These are phyloP conservation scores for Amanita pseudoporphyria DNA, from an alignment of 768 basidiomycete genomes.

Conservation along the genomic window DNA sequence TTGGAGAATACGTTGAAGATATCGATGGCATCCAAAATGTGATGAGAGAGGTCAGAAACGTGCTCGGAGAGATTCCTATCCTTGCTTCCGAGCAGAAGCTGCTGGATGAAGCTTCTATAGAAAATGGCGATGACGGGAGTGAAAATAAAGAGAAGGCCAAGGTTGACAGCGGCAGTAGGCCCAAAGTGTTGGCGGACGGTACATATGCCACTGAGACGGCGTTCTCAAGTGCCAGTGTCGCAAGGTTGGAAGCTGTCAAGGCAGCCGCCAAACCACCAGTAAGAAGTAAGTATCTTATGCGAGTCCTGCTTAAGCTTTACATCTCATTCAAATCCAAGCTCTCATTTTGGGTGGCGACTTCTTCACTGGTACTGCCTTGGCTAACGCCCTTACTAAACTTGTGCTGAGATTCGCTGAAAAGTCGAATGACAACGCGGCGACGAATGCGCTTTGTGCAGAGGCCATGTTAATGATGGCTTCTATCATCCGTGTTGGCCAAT, in stretches of 20 bases:
- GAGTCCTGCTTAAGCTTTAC: neutral
- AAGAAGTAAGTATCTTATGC: slow-evolving; percentile 40
- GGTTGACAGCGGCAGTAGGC: slow-evolving; percentile 41
- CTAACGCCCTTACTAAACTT: slow-evolving; percentile 83
- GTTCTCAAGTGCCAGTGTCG: slow-evolving; percentile 54
- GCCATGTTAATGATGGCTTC: slow-evolving; percentile 99
- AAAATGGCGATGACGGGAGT: slow-evolving; percentile 20
- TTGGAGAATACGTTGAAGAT: slow-evolving; percentile 87
- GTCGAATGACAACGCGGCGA: slow-evolving; percentile 31
- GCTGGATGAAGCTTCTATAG: slow-evolving; percentile 61
- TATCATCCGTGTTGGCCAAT: slow-evolving; percentile 93
- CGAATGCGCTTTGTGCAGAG: slow-evolving; percentile 81
- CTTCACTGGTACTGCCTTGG: slow-evolving; percentile 90
- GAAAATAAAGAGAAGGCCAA: slow-evolving; percentile 44
- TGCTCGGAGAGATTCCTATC: slow-evolving; percentile 96
- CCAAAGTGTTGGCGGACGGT: slow-evolving; percentile 85
- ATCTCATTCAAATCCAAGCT: slow-evolving; percentile 29
- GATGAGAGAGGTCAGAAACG: slow-evolving; percentile 72
- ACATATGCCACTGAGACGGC: slow-evolving; percentile 98
- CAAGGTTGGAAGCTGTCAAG: slow-evolving; percentile 72
- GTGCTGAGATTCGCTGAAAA: slow-evolving; percentile 68
- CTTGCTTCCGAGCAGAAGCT: slow-evolving; percentile 81
- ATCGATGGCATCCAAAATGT: slow-evolving; percentile 58
- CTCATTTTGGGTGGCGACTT: slow-evolving; percentile 93
- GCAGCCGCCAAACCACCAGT: slow-evolving; percentile 86